Conservation (phyloP, 345 rosid species). For the Clausena lansium region DNA sequence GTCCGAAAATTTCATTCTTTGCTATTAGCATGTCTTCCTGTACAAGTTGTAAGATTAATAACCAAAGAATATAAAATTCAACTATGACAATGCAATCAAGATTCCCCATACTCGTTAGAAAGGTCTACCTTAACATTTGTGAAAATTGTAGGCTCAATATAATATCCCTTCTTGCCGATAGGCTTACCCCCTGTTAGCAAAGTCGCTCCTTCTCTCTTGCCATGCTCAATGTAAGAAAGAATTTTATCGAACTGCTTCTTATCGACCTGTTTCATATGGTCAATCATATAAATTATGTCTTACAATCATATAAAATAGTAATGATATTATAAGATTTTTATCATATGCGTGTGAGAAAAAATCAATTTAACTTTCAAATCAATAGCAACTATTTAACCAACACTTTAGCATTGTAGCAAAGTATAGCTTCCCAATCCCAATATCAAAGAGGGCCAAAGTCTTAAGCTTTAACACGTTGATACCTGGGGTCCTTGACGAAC, state of each 20-base stretch:
- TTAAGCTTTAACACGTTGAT: background rate
- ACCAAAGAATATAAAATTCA: background rate
- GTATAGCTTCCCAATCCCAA: no score
- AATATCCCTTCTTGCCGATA: slow-evolving; percentile 55
- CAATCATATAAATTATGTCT: background rate
- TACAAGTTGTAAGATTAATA: background rate
- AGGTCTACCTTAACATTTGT: slow-evolving; percentile 53
- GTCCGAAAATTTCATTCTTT: slow-evolving; percentile 78
- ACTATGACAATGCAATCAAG: background rate
- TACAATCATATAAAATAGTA: no score
- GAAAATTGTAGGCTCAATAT: slow-evolving; percentile 66
- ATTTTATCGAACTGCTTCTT: slow-evolving; percentile 57
- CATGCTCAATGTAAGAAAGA: slow-evolving; percentile 66
- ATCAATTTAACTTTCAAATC: no score
- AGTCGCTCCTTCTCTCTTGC: slow-evolving; percentile 71
- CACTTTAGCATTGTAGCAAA: fast-evolving
- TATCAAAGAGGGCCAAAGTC: no score
- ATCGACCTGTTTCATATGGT: slow-evolving; percentile 40
- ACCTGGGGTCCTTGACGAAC: slow-evolving; percentile 78
- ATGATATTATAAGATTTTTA: no score
- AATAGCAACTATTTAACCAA: no score
- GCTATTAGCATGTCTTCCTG: slow-evolving; percentile 77
- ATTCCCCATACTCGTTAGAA: background rate
- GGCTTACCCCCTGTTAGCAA: slow-evolving; percentile 64
- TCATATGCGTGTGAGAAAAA: no score